Conservation (phyloP, 768 basidiomycete genomes). For the Mycena amicta region DNA sequence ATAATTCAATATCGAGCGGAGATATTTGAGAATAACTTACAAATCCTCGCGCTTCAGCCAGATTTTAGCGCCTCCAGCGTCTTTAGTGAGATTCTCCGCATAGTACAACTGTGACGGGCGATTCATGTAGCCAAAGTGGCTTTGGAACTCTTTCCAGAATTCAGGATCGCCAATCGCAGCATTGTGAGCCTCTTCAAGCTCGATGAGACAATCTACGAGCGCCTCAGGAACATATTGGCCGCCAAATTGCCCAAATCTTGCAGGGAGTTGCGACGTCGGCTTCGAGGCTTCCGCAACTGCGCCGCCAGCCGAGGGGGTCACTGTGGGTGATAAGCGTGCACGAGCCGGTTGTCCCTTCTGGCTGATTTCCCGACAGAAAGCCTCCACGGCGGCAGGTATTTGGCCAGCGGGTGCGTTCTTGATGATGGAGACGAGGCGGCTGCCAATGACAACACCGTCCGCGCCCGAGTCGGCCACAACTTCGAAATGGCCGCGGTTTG, state of each 20-base stretch:
- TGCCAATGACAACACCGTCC: constrained; percentile 94
- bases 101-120: constrained; percentile 90
- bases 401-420: constrained; percentile 58
- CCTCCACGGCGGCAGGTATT: constrained; percentile 58
- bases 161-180: constrained; percentile 82
- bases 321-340: constrained; percentile 34
- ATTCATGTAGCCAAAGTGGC: constrained; percentile 92
- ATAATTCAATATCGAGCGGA: constrained; percentile 6
- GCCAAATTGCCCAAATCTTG: constrained; percentile 92
- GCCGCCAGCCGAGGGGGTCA: constrained; percentile 30
- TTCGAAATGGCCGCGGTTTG: constrained; percentile 87
- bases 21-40: constrained; percentile 40
- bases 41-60: constrained; percentile 98
- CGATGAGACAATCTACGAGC: constrained; percentile 87
- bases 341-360: constrained; percentile 41
- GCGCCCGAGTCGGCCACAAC: constrained; percentile 85
- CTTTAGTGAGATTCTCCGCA: constrained; percentile 86
- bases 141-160: constrained; percentile 91
- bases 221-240: constrained; percentile 98
- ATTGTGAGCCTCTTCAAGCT: constrained; percentile 91
- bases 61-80: constrained; percentile 91
- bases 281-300: constrained; percentile 34
- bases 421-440: constrained; percentile 79
- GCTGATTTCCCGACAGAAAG: constrained; percentile 75
- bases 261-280: constrained; percentile 56